Base-by-base conservation (phyloP, 2,329 filamentous ascomycete genomes). In the Penicillium decumbens region DNA sequence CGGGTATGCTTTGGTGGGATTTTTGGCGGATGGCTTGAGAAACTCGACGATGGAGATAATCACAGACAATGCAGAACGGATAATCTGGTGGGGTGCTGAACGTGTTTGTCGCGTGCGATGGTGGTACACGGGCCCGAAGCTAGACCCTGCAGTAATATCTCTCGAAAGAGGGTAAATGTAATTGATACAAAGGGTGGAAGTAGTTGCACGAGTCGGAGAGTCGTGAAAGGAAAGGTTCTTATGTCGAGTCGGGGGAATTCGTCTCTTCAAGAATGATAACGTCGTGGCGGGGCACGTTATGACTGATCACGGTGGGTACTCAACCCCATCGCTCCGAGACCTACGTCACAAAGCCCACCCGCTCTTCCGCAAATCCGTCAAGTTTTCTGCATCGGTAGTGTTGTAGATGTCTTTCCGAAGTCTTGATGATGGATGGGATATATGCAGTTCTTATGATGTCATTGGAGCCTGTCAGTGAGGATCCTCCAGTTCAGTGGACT, bases 261-360 rank as follows among this genome's bases (percentile, higher is more conserved):
- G 29, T 46, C 29, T 41, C 47, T 33, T 25, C 23, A 27, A 29
- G 51, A 32, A 47, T 45, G 54, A 54, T 54, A 56, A 52, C 50
- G 35, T 38, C 47, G 51, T 55, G 55, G 59, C 54, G 57, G 59
- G 59, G 59, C 44, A 49, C 45, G 48, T 47, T 42, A 45, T 47
- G 56, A 58, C 43, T 50, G 47, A 54, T 47, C 13, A 45, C 46
- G 55, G 57, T 60, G 58, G 59, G 59, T 58, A 61, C 59, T 56
- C 20, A 23, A 18, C 20, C 20, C 48, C 53, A 50, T 58, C 60
- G 53, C 59, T 59, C 59, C 59, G 59, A 56, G 30, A 37, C 15
- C 49, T 59, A 60, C 58, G 58, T 60, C 58, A 60, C 58, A 35
- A 32, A 37, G 27, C 30, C 23, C 13, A 24, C 7, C 24, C 38